phyloP scores from a whole-genome alignment of 352 stramenopile genomes.

The Plasmopara muralis region DNA sequence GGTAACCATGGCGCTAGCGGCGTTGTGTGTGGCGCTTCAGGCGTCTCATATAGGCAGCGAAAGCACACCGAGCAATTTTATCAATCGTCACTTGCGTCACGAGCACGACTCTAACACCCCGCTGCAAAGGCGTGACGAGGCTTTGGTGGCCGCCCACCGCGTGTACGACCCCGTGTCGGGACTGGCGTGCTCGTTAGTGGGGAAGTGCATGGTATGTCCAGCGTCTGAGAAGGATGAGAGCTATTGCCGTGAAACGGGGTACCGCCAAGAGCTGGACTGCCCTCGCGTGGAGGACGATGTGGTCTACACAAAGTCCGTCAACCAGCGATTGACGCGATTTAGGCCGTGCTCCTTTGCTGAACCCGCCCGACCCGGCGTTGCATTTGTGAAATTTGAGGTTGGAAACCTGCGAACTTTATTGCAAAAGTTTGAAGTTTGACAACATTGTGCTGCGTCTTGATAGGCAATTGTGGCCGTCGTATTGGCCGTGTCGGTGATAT shows the following conservation, averaged over 20 bases:
- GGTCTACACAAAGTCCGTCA: conserved; percentile 15
- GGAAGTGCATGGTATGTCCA: conserved; percentile 49
- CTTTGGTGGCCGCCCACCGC: conserved; percentile 29
- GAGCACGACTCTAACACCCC: conserved; percentile 23
- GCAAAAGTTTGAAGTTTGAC: neutral
- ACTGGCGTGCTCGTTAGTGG: conserved; percentile 47
- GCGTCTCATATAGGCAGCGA: conserved; percentile 1
- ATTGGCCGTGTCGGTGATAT: conserved; percentile 34
- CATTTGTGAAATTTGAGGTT: conserved; percentile 76
- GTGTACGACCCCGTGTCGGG: conserved; percentile 60
- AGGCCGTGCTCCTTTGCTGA: conserved; percentile 43
- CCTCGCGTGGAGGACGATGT: conserved; percentile 20
- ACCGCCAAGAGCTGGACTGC: conserved; percentile 64
- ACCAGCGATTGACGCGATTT: conserved; percentile 40
- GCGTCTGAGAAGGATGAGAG: conserved; percentile 55
- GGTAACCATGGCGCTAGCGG: conserved; percentile 10
- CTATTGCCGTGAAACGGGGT: conserved; percentile 60
- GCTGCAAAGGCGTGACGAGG: conserved; percentile 25
- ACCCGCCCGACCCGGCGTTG: conserved; percentile 28
- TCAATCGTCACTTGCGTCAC: conserved; percentile 11
- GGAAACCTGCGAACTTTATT: neutral
- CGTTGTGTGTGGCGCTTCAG: conserved; percentile 13
- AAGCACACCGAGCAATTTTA: neutral
- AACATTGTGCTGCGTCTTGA: neutral
- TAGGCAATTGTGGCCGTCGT: conserved; percentile 50